Conservation (phyloP, 2,329 filamentous ascomycete genomes). For the Aspergillus sp. region DNA sequence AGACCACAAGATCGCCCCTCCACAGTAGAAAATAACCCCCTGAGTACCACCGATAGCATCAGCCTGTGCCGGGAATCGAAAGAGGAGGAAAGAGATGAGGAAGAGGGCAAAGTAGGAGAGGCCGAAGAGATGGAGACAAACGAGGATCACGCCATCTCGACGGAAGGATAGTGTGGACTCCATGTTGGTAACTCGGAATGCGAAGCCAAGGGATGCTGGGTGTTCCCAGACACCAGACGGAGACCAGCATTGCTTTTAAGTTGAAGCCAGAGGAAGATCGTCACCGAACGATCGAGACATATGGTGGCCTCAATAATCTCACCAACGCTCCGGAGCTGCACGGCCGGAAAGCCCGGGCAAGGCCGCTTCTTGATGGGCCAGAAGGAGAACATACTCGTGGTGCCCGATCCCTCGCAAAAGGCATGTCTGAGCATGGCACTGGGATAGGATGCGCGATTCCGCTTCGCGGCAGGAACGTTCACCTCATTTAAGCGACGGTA, state of each 20-base stretch:
- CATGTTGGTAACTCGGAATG: constrained; percentile 1
- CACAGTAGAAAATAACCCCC: constrained; percentile 13
- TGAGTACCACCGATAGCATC: constrained; percentile 6
- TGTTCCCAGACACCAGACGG: neutral
- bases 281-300: neutral
- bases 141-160: constrained; percentile 11
- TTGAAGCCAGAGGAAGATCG: neutral
- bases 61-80: constrained; percentile 9
- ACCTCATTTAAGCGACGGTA: neutral
- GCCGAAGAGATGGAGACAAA: constrained; percentile 13
- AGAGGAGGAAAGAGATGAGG: too few relatives aligned
- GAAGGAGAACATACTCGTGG: neutral
- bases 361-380: neutral
- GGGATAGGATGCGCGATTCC: neutral
- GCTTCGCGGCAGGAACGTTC: neutral
- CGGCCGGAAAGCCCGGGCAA: neutral
- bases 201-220: neutral
- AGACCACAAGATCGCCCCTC: constrained; percentile 11
- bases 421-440: neutral
- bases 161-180: constrained; percentile 4
- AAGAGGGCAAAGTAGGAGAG: neutral
- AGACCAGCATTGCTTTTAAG: neutral
- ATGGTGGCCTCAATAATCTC: neutral
- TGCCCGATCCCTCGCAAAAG: neutral
- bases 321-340: neutral